Evolutionary conservation across 306 rosid genomes (phyloP).

Genomic region (Mimosa pudica): DNA sequence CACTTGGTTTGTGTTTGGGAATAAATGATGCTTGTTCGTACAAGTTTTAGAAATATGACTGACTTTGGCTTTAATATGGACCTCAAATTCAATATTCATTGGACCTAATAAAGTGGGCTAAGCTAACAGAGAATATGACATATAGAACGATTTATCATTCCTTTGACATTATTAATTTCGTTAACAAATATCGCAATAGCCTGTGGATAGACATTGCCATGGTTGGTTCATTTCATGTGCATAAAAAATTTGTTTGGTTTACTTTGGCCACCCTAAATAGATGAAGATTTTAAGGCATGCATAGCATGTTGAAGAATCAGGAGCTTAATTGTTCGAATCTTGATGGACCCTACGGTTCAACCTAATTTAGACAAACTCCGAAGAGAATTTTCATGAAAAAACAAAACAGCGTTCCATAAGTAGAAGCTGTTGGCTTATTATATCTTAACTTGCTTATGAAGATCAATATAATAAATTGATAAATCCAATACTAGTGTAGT

Average conservation of each 20-base stretch:
- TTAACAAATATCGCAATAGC: neutral
- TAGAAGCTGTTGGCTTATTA: neutral
- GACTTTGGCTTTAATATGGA: neutral
- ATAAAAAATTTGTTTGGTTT: neutral
- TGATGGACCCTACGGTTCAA: conserved; percentile 24
- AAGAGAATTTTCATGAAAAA: neutral
- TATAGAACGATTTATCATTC: neutral
- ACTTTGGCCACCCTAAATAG: neutral
- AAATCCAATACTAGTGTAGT: neutral
- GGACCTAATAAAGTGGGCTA: neutral
- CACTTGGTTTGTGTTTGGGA: neutral
- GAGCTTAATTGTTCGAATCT: neutral
- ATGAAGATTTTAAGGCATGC: neutral
- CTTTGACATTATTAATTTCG: neutral
- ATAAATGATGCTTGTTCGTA: neutral
- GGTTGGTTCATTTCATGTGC: neutral
- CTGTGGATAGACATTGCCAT: neutral
- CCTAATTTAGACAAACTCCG: neutral
- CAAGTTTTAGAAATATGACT: neutral
- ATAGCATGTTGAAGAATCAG: neutral
- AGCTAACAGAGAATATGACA: neutral
- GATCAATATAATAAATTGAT: neutral
- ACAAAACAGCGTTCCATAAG: neutral
- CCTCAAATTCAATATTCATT: neutral
- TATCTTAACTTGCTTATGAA: neutral